phyloP scores from a whole-genome alignment of 495 filamentous ascomycete species.

The Recurvomyces mirabilis region DNA sequence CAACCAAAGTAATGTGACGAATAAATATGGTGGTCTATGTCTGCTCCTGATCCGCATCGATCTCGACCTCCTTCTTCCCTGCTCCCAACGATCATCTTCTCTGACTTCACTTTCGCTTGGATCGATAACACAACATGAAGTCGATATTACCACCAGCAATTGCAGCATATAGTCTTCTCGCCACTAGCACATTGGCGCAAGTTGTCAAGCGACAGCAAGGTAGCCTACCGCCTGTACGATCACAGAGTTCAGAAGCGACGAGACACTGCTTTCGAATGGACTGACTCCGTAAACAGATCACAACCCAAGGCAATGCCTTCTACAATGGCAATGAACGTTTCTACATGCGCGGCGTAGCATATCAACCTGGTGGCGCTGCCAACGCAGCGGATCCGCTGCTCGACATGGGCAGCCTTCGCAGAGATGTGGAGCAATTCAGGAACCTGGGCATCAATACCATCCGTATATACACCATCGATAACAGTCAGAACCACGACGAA shows the following conservation, averaged over 20 bases:
- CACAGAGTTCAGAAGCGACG: too few species aligned
- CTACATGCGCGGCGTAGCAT: conserved; percentile 17
- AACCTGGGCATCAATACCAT: conserved; percentile 82
- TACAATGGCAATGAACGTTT: conserved; percentile 7
- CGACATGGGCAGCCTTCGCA: conserved; percentile 22
- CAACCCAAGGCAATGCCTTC: conserved; percentile 12
- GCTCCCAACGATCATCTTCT: too few species aligned
- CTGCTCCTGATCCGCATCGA: too few species aligned
- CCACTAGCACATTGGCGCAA: not conserved
- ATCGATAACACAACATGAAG: not conserved
- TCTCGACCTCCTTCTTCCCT: too few species aligned
- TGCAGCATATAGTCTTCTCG: not conserved
- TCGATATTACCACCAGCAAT: not conserved
- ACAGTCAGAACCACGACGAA: conserved; percentile 64
- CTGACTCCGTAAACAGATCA: not conserved
- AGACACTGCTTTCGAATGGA: too few species aligned
- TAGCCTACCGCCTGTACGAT: conserved; percentile 2
- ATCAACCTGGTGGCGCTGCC: conserved; percentile 16
- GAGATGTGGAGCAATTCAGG: conserved; percentile 75
- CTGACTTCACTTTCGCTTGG: not conserved
- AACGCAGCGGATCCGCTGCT: conserved; percentile 10
- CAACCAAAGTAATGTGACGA: too few species aligned
- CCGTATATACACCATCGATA: conserved; percentile 87
- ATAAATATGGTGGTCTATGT: not conserved
- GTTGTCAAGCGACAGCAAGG: conserved; percentile 5